A percentile compares a stretch with the other conserved stretches of the same genome.
phyloP scores from a whole-genome alignment of 1,284 basidiomycete genomes.

The Termitomyces sp. region DNA sequence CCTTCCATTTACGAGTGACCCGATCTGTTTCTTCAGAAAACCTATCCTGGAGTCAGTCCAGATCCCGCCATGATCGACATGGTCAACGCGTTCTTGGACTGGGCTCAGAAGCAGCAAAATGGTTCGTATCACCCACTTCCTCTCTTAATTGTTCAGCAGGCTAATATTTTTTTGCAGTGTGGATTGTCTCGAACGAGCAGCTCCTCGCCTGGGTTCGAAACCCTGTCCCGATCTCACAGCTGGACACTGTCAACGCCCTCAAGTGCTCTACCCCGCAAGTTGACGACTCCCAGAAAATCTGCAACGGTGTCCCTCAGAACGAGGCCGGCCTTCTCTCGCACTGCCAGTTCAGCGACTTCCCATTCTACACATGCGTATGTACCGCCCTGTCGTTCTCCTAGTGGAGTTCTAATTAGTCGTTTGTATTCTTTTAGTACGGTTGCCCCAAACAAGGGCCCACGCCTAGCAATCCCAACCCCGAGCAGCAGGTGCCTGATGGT shows the following conservation, averaged over 20 bases:
- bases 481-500: constrained; percentile 45
- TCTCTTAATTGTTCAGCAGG: background rate
- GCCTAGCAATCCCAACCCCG: constrained; percentile 58
- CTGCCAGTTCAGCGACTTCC: constrained; percentile 69
- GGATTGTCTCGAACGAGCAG: constrained; percentile 75
- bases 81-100: constrained; percentile 79
- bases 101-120: constrained; percentile 71
- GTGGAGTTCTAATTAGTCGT: background rate
- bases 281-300: constrained; percentile 50
- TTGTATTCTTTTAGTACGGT: constrained; percentile 50
- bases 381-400: background rate
- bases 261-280: constrained; percentile 63
- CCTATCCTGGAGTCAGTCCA: constrained; percentile 52
- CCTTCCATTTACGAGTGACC: background rate
- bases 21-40: constrained; percentile 29
- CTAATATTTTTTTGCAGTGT: constrained; percentile 38
- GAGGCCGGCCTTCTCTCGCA: constrained; percentile 55
- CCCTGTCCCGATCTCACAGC: constrained; percentile 60
- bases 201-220: constrained; percentile 72
- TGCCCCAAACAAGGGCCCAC: constrained; percentile 58
- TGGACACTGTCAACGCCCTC: constrained; percentile 48
- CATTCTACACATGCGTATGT: constrained; percentile 72
- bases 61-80: constrained; percentile 56
- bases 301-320: constrained; percentile 69
- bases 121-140: constrained; percentile 33